Conservation (phyloP, 176 grass and related monocot species). For the Musa troglodytarum region DNA sequence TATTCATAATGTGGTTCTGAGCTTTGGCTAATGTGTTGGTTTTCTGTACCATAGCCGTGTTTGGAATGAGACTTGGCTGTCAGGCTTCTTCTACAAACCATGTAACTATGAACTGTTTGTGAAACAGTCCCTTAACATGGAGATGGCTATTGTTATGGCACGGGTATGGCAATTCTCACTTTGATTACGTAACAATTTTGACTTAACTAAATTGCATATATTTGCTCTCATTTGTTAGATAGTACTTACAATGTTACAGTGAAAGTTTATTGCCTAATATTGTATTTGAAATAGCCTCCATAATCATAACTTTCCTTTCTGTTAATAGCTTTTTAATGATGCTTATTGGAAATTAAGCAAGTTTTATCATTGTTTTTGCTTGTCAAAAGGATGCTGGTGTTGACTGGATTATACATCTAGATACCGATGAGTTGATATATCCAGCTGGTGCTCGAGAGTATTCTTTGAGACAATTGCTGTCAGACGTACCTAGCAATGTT, state of each 20-base stretch:
- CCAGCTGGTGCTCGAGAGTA: slow-evolving; percentile 88
- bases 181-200: slow-evolving; percentile 14
- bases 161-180: slow-evolving; percentile 40
- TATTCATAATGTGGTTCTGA: neutral
- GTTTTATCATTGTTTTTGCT: neutral
- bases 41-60: slow-evolving; percentile 53
- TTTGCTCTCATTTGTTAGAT: neutral
- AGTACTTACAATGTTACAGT: neutral
- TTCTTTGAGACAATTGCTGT: slow-evolving; percentile 78
- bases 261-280: neutral
- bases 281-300: neutral
- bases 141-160: slow-evolving; percentile 99
- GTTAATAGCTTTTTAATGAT: neutral
- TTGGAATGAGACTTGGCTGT: slow-evolving; percentile 97
- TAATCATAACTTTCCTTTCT: neutral
- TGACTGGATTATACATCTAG: slow-evolving; percentile 99
- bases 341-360: neutral
- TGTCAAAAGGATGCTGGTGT: slow-evolving; percentile 56
- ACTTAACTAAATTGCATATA: slow-evolving; percentile 15
- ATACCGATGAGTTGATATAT: slow-evolving; percentile 90
- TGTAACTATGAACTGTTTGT: slow-evolving; percentile 99
- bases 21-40: neutral
- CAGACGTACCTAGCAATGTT: slow-evolving; percentile 89
- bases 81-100: slow-evolving; percentile 93
- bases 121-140: slow-evolving; percentile 98